Base-by-base conservation (phyloP, 2,329 filamentous ascomycete species). In the Fusarium piperis region DNA sequence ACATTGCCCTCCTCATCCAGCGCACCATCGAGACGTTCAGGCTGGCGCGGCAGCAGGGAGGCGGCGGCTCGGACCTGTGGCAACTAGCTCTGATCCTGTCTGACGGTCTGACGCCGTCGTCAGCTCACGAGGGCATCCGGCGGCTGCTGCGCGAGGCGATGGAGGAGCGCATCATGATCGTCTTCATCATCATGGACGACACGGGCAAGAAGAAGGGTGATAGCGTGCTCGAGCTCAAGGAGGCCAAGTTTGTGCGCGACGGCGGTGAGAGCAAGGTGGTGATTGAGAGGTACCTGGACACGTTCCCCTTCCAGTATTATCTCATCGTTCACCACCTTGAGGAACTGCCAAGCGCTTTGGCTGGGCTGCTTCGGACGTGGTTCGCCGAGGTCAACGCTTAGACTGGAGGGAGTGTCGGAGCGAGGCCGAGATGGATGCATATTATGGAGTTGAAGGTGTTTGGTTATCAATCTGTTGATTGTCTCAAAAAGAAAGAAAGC, bases 291-390 rank as follows among this genome's bases (percentile, higher is more conserved):
- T 99, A 99, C 80, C 88, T 99, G 75, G 97, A 99, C 80, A 92
- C 91, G 9, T 99, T 99, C 81, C 96, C 97, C 0, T 99, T 99
- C 84, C 91, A 93, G 80, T 99, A 98, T 84, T 99, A 98, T 80
- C 84, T 99, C 62, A 94, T 99, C 74, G 96, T 99, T 65, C 91
- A 95, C 73, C 91, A 98, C 83, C 91, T 99, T 53, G 91, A 92
- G 77, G 96, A 99, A 82, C 85, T 99, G 78, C 96, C 97, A 6
- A 91, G 90, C 35, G 95, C 98, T 46, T 82, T 99, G 81, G 93
- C 94, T 15, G 93, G 93, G 30, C 88, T 97, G 74, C 83, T 99
- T 83, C 92, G 95, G 83, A 97, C 97, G 73, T 99, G 97, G 97
- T 98, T 99, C 86, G 91, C 93, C 1, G 90, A 92, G 81, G 89